These are phyloP conservation scores for Pseudogymnoascus verrucosus DNA, from an alignment of 2,329 filamentous ascomycete genomes.

Conservation along the genomic window DNA sequence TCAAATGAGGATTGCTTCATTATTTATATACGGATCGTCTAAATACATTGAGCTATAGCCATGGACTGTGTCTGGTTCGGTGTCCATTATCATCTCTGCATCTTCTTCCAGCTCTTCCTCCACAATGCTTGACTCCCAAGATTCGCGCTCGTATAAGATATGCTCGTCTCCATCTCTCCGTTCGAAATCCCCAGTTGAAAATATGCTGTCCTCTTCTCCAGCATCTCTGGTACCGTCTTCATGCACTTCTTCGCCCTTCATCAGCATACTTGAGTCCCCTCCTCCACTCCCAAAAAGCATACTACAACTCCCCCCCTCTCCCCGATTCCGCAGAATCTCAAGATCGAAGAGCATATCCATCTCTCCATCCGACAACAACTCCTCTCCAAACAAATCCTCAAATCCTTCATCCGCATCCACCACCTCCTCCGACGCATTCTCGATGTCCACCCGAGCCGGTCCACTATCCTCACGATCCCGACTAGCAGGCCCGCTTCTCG, in stretches of 20 bases:
- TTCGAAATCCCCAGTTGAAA: not conserved
- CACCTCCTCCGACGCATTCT: not conserved
- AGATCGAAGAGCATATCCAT: slow-evolving; percentile 8
- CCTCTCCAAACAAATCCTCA: not conserved
- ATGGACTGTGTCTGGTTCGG: not conserved
- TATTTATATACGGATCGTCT: not conserved
- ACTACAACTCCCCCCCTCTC: not conserved
- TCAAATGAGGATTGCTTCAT: not conserved
- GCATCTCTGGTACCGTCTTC: not conserved
- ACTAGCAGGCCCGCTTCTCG: not conserved
- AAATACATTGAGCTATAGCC: not conserved
- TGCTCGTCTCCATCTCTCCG: not conserved
- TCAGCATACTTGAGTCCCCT: not conserved
- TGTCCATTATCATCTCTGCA: not conserved
- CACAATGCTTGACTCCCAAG: not conserved
- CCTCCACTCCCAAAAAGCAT: not conserved
- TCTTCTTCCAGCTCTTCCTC: not conserved
- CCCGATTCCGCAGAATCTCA: not conserved
- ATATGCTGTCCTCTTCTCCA: not conserved
- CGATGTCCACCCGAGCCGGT: not conserved
- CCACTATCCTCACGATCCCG: not conserved
- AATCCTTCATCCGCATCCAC: not conserved
- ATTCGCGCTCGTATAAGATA: not conserved
- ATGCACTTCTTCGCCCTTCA: not conserved
- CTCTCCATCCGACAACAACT: slow-evolving; percentile 1